Evolutionary conservation across 2,329 filamentous ascomycete species (phyloP).

Genomic region (Beauveria caledonica): DNA sequence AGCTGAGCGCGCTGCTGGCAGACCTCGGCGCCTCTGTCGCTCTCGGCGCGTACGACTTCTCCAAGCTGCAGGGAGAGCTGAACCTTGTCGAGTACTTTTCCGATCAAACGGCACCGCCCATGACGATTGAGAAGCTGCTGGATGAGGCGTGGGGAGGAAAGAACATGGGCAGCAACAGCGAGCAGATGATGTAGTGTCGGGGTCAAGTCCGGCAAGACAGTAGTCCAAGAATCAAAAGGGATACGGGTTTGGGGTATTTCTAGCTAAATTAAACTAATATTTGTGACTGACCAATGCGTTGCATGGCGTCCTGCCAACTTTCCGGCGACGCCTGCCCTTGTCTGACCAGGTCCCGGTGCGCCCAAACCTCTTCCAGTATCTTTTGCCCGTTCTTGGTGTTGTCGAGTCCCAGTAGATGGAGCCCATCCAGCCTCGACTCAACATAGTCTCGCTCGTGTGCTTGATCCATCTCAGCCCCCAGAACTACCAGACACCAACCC

Average conservation of each 20-base stretch:
- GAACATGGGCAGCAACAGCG: background rate
- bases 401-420: background rate
- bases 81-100: conserved; percentile 18
- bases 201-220: background rate
- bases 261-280: background rate
- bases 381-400: background rate
- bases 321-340: background rate
- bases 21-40: conserved; percentile 25
- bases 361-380: background rate
- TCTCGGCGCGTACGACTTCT: conserved; percentile 23
- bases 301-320: background rate
- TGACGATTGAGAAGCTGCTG: background rate
- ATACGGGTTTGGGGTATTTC: background rate
- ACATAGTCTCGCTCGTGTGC: background rate
- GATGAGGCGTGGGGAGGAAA: background rate
- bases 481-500: background rate
- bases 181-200: background rate
- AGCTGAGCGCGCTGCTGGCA: conserved; percentile 20
- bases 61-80: conserved; percentile 13
- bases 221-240: background rate
- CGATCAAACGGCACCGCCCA: background rate
- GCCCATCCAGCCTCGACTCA: background rate
- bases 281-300: background rate
- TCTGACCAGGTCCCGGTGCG: background rate
- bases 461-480: background rate